Percentiles rank a stretch among this genome's conserved stretches.
phyloP scores from a whole-genome alignment of 1,284 basidiomycete species.

The Meira nashicola region DNA sequence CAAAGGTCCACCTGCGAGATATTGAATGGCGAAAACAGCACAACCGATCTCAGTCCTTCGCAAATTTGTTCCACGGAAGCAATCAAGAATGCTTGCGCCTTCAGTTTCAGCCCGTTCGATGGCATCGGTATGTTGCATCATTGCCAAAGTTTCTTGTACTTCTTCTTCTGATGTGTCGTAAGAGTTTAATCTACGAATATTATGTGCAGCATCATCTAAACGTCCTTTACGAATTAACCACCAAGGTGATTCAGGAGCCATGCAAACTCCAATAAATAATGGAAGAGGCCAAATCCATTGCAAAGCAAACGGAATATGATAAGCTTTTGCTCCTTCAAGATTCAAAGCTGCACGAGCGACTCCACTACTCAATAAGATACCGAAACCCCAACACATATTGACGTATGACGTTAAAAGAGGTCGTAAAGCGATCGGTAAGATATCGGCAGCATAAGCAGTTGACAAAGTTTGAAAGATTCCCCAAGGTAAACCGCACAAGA shows the following conservation, averaged over 20 bases:
- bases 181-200: conserved; percentile 24
- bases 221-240: conserved; percentile 44
- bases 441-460: conserved; percentile 56
- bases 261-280: conserved; percentile 33
- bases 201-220: conserved; percentile 25
- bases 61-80: conserved; percentile 41
- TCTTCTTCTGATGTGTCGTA: conserved; percentile 28
- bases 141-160: conserved; percentile 21
- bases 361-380: conserved; percentile 25
- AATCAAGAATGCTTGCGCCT: conserved; percentile 36
- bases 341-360: conserved; percentile 50
- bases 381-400: conserved; percentile 43
- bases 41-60: conserved; percentile 47
- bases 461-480: conserved; percentile 55
- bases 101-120: conserved; percentile 36
- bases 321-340: conserved; percentile 31
- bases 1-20: conserved; percentile 37
- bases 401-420: conserved; percentile 56
- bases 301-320: conserved; percentile 51
- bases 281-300: conserved; percentile 51
- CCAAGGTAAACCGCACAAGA: conserved; percentile 53
- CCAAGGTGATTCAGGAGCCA: conserved; percentile 51
- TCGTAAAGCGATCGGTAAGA: conserved; percentile 56
- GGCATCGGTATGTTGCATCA: conserved; percentile 45
- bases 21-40: conserved; percentile 51